Percentiles rank a stretch among this genome's conserved stretches.
Evolutionary conservation across 202 grass and related monocot genomes (phyloP).

Genomic region (Schoenoplectus tabernaemontani): DNA sequence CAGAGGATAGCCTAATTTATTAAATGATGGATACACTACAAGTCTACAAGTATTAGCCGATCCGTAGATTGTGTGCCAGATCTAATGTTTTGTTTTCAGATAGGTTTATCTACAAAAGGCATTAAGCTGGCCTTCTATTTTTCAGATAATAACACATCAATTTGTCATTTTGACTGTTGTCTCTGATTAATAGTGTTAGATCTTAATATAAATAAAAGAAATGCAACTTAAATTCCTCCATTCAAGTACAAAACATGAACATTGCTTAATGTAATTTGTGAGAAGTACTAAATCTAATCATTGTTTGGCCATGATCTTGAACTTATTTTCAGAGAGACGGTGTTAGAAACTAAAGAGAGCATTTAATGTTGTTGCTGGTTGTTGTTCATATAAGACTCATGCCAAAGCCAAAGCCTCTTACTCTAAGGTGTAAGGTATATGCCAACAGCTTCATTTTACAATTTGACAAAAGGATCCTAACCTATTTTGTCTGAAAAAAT

Average conservation of each 20-base stretch:
- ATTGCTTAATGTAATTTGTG: neutral
- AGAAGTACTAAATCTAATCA: neutral
- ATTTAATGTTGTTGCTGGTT: conserved; percentile 82
- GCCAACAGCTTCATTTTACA: conserved; percentile 12
- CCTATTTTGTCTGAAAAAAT: neutral
- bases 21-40: no score
- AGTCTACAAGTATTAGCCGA: no score
- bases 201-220: neutral
- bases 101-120: conserved; percentile 13
- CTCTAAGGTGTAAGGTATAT: no score
- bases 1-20: no score
- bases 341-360: conserved; percentile 90
- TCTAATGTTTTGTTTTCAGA: conserved; percentile 99
- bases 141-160: no score
- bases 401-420: conserved; percentile 67
- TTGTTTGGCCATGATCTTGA: neutral
- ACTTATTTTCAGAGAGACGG: conserved; percentile 54
- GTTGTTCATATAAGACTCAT: conserved; percentile 76
- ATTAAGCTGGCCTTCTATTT: neutral
- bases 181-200: neutral
- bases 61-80: no score
- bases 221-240: neutral
- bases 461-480: neutral
- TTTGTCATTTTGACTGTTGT: no score
- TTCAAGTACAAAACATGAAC: neutral